Evolutionary conservation across 2,329 filamentous ascomycete species (phyloP).

Genomic region (Verticillium zaregamsianum): DNA sequence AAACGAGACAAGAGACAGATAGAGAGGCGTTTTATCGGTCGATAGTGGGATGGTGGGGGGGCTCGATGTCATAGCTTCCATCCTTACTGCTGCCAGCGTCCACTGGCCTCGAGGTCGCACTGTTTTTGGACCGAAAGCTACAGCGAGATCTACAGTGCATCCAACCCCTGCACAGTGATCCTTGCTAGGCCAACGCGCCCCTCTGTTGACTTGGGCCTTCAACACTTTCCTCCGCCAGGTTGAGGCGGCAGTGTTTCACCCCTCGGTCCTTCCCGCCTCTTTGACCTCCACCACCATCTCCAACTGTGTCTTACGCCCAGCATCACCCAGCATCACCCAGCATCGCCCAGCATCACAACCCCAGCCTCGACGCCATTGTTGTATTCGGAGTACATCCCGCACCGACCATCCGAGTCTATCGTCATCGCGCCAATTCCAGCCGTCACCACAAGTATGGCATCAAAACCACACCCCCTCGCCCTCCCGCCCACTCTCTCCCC

Average conservation of each 20-base stretch:
- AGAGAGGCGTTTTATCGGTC: constrained; percentile 4
- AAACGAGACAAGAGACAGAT: neutral
- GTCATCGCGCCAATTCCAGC: neutral
- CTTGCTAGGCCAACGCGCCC: constrained; percentile 6
- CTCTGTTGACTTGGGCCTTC: constrained; percentile 15
- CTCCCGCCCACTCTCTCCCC: constrained; percentile 67
- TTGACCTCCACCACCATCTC: neutral
- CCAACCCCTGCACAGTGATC: neutral
- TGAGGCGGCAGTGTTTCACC: neutral
- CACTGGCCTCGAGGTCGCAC: neutral
- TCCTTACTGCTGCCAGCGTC: constrained; percentile 7
- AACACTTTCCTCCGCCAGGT: neutral
- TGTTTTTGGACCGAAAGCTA: neutral
- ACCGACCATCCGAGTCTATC: no score
- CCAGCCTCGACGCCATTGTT: no score
- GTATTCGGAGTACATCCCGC: no score
- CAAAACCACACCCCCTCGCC: constrained; percentile 35
- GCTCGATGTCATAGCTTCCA: constrained; percentile 1
- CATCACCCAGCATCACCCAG: no score
- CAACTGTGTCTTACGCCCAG: neutral
- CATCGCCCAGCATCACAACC: no score
- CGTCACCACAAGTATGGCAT: neutral
- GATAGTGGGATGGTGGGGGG: constrained; percentile 1
- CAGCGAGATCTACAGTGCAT: neutral
- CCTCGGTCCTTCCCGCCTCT: neutral